A percentile compares a stretch with the other conserved stretches of the same genome.
Conservation (phyloP, 768 basidiomycete genomes). For the Chalciporus pseudorubinellus region DNA sequence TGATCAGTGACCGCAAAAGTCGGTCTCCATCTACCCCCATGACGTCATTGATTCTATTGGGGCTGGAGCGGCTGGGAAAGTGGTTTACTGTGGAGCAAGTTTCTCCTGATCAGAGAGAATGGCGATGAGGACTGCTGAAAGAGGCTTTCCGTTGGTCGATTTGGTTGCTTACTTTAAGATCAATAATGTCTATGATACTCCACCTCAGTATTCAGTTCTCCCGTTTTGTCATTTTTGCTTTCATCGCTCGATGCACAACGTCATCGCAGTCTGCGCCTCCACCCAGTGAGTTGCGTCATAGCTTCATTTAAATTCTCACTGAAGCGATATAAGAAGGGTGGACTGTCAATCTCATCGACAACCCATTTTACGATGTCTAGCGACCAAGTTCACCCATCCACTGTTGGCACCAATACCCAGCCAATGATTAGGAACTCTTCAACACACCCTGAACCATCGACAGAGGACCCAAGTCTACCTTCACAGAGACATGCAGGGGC, state of each 20-base stretch:
- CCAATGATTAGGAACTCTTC: neutral
- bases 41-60: neutral
- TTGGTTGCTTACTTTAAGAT: neutral
- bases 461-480: slow-evolving; percentile 28
- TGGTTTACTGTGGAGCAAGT: neutral
- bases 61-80: too few species aligned
- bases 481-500: slow-evolving; percentile 43
- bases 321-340: neutral
- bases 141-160: too few species aligned
- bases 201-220: neutral
- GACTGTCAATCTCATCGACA: neutral
- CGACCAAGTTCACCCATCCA: slow-evolving; percentile 18
- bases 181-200: neutral
- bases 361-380: slow-evolving; percentile 13
- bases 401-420: slow-evolving; percentile 13
- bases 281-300: neutral
- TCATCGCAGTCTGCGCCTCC: neutral
- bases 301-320: neutral
- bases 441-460: neutral
- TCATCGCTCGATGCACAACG: neutral
- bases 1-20: neutral
- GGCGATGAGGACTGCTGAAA: too few species aligned
- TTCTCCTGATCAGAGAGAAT: too few species aligned
- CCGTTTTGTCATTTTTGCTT: neutral
- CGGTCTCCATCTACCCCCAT: neutral